Evolutionary conservation across 108 stramenopile genomes (phyloP), one percentile per base, ranked within the genome.

Genomic region (Schizochytrium sp.): DNA sequence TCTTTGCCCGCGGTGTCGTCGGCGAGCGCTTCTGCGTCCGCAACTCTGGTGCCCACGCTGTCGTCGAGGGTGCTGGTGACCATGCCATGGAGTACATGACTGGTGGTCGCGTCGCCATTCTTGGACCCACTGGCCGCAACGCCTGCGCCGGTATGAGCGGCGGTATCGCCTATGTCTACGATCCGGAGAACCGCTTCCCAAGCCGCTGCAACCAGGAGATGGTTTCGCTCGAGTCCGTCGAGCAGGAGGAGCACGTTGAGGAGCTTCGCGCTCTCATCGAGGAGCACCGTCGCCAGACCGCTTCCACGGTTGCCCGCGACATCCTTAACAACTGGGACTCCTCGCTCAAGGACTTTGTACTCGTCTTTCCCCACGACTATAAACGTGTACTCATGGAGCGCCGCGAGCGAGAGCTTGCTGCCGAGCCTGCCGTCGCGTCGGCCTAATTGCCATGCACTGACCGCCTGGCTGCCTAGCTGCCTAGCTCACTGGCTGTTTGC

Each of bases 31-130:
- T 99, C 93, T 97, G 96, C 87, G 98, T 99, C 58, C 96, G 98
- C 21, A 99, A 99, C 93, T 96, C 96, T 25, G 98, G 98, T 44
- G 98, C 98, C 16, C 89, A 96, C 71, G 97, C 97, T 10, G 98
- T 99, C 55, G 97, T 97, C 43, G 98, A 99, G 90, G 98, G 98
- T 44, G 94, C 96, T 58, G 98, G 98, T 76, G 98, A 98, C 91
- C 98, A 99, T 91, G 97, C 97, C 47, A 97, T 96, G 69, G 98
- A 99, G 94, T 99, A 99, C 95, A 99, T 99, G 98, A 99, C 98
- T 43, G 98, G 97, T 60, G 98, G 98, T 76, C 88, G 94, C 58
- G 94, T 98, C 72, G 96, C 98, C 25, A 95, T 96, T 69, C 94
- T 98, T 58, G 98, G 98, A 58, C 93, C 94, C 47, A 98, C 97